phyloP scores from a whole-genome alignment of 2,329 filamentous ascomycete genomes.

The Diaporthe ampelina region DNA sequence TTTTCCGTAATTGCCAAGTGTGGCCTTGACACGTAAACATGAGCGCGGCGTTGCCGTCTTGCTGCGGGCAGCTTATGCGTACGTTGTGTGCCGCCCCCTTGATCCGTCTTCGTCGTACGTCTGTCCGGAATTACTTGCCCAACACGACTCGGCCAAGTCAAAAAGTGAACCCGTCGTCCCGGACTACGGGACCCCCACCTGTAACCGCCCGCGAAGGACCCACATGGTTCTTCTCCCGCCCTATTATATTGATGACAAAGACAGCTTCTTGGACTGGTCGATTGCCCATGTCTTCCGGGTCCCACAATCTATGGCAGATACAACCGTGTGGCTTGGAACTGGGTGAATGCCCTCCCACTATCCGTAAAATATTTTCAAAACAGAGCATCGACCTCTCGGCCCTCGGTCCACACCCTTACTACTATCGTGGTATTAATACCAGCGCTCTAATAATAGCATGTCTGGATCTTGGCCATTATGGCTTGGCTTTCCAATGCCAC shows the following conservation, averaged over 20 bases:
- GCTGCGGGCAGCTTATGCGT: constrained; percentile 24
- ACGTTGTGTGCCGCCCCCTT: constrained; percentile 1
- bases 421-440: too few species aligned
- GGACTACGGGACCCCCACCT: constrained; percentile 23
- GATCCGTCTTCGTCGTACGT: constrained; percentile 15
- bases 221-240: not conserved
- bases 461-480: too few species aligned
- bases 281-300: not conserved
- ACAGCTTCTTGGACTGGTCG: not conserved
- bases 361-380: not conserved
- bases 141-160: constrained; percentile 5
- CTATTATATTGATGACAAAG: constrained; percentile 4
- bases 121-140: constrained; percentile 21
- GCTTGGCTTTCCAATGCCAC: too few species aligned
- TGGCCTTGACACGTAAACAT: constrained; percentile 16
- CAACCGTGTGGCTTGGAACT: not conserved
- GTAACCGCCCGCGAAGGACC: not conserved
- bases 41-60: constrained; percentile 20
- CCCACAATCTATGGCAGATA: not conserved
- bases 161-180: not conserved
- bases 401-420: not conserved
- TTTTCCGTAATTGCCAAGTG: constrained; percentile 2
- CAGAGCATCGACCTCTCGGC: not conserved
- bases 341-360: not conserved
- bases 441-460: constrained; percentile 1